Conservation (phyloP, 2,329 filamentous ascomycete genomes). For the Aspergillus sp. region DNA sequence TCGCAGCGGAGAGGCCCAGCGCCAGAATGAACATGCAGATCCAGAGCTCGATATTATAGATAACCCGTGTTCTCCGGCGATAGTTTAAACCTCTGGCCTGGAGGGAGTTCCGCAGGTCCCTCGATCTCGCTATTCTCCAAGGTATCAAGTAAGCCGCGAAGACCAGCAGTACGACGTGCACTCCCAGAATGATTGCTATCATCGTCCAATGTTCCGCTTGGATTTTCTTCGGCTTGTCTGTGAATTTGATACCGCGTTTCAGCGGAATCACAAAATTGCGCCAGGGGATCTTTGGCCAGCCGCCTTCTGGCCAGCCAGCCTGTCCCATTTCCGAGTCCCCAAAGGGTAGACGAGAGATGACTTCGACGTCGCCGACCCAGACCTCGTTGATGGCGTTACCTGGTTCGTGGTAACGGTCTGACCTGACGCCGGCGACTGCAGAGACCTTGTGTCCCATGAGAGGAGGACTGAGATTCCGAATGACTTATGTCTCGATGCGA, state of each 20-base stretch:
- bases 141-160: too few species aligned
- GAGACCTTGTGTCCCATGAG: conserved; percentile 38
- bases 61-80: too few species aligned
- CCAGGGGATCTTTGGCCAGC: conserved; percentile 40
- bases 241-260: conserved; percentile 16
- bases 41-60: too few species aligned
- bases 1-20: too few species aligned
- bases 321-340: conserved; percentile 39
- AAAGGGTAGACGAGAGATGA: conserved; percentile 40
- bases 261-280: conserved; percentile 40
- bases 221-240: background rate
- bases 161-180: too few species aligned
- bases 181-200: too few species aligned
- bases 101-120: too few species aligned
- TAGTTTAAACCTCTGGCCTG: too few species aligned
- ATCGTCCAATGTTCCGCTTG: background rate
- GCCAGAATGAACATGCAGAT: too few species aligned
- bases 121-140: too few species aligned
- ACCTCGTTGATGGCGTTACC: conserved; percentile 40
- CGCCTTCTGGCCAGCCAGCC: conserved; percentile 32
- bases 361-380: conserved; percentile 36
- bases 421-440: conserved; percentile 32
- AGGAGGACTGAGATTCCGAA: background rate
- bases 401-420: conserved; percentile 33
- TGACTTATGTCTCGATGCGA: background rate